A percentile compares a stretch with the other conserved stretches of the same genome.
Evolutionary conservation across 108 stramenopile genomes (phyloP).

Genomic region (Nitzschia putrida): DNA sequence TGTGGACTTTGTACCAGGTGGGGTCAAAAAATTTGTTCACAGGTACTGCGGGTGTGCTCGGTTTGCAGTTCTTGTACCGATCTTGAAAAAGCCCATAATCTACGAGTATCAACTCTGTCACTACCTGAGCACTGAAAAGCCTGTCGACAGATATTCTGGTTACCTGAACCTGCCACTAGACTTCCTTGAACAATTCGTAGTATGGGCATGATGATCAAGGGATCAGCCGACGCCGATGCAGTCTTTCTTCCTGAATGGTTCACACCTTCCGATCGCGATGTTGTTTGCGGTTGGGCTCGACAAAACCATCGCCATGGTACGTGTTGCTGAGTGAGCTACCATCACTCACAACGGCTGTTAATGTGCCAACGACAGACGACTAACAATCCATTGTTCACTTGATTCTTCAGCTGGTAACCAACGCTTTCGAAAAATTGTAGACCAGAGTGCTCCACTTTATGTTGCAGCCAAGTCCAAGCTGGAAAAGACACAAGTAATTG

Average conservation of each 20-base stretch:
- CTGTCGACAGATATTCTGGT: no score
- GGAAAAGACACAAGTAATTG: constrained; percentile 36
- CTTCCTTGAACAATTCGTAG: background rate
- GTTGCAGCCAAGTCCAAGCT: constrained; percentile 23
- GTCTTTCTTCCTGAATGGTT: constrained; percentile 24
- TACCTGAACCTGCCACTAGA: background rate
- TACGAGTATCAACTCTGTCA: no score
- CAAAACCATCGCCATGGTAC: constrained; percentile 28
- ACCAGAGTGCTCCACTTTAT: constrained; percentile 19
- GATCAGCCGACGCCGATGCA: constrained; percentile 4
- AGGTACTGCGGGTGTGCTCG: no score
- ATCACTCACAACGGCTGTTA: background rate
- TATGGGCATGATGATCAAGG: constrained; percentile 10
- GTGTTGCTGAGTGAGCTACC: background rate
- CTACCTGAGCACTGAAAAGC: no score
- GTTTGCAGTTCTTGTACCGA: no score
- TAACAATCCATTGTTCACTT: background rate
- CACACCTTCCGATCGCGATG: constrained; percentile 27
- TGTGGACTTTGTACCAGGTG: no score
- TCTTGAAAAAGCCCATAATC: no score
- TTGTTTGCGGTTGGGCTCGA: constrained; percentile 32
- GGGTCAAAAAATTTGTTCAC: no score
- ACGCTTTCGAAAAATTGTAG: constrained; percentile 33
- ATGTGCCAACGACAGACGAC: background rate
- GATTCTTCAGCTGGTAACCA: constrained; percentile 25